These are phyloP conservation scores for Nannochloropsis salina DNA, from an alignment of 108 stramenopile species.

Conservation along the genomic window DNA sequence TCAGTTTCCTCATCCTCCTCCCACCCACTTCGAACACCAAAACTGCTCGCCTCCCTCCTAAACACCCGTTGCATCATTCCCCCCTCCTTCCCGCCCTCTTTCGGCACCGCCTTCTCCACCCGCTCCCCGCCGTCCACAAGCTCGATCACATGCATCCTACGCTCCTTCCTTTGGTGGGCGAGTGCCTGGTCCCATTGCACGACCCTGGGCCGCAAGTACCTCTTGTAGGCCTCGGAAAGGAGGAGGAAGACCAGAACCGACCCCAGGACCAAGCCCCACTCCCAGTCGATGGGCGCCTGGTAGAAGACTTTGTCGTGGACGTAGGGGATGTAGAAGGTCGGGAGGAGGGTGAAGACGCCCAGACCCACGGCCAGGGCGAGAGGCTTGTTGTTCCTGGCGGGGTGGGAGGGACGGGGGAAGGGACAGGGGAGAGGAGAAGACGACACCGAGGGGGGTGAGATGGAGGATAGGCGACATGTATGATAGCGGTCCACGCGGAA, in stretches of 20 bases:
- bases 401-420: background rate
- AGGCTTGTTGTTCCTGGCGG: background rate
- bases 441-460: background rate
- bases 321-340: background rate
- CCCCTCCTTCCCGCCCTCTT: constrained; percentile 1
- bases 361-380: background rate
- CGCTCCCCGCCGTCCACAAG: background rate
- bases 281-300: background rate
- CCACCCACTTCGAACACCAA: background rate
- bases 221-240: background rate
- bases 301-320: background rate
- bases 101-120: background rate
- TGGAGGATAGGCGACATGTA: background rate
- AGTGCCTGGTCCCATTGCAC: background rate
- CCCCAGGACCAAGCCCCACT: background rate
- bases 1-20: background rate
- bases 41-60: background rate
- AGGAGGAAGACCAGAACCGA: background rate
- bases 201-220: background rate
- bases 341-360: background rate
- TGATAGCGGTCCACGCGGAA: no score
- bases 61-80: background rate
- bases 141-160: background rate
- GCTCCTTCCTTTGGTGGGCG: background rate
- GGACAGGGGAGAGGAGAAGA: background rate